phyloP scores from a whole-genome alignment of 768 basidiomycete species.

The Lactarius trivialis region DNA sequence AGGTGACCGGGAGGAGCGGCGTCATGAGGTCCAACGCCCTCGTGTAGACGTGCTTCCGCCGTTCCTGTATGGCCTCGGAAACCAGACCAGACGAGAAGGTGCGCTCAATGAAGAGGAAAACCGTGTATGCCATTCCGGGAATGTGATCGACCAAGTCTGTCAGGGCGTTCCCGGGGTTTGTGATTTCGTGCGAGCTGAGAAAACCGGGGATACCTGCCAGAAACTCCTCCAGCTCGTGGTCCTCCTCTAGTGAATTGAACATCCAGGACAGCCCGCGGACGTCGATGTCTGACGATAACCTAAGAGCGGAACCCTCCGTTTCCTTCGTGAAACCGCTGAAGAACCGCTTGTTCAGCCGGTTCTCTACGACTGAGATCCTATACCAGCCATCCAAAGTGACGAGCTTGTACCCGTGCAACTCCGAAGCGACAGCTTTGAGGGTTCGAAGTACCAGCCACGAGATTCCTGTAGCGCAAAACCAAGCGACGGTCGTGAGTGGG shows the following conservation, averaged over 20 bases:
- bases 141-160: not conserved
- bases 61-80: constrained; percentile 10
- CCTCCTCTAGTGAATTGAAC: constrained; percentile 18
- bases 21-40: constrained; percentile 5
- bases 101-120: constrained; percentile 15
- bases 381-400: constrained; percentile 17
- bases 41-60: constrained; percentile 12
- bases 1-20: constrained; percentile 10
- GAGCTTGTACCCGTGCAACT: constrained; percentile 13
- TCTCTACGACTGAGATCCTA: constrained; percentile 10
- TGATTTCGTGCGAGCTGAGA: constrained; percentile 12
- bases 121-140: constrained; percentile 15
- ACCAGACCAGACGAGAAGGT: constrained; percentile 13
- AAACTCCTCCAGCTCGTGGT: constrained; percentile 17
- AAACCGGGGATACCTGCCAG: constrained; percentile 17
- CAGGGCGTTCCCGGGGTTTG: not conserved
- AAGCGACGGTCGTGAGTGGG: constrained; percentile 18
- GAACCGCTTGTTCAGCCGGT: constrained; percentile 12
- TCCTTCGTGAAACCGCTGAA: constrained; percentile 13
- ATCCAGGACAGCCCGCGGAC: constrained; percentile 14
- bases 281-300: constrained; percentile 9
- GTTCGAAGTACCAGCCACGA: constrained; percentile 8
- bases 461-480: constrained; percentile 14
- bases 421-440: constrained; percentile 3
- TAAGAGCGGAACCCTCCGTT: constrained; percentile 8